These are phyloP conservation scores for Colletotrichum scovillei DNA, from an alignment of 2,329 filamentous ascomycete species.

Conservation along the genomic window DNA sequence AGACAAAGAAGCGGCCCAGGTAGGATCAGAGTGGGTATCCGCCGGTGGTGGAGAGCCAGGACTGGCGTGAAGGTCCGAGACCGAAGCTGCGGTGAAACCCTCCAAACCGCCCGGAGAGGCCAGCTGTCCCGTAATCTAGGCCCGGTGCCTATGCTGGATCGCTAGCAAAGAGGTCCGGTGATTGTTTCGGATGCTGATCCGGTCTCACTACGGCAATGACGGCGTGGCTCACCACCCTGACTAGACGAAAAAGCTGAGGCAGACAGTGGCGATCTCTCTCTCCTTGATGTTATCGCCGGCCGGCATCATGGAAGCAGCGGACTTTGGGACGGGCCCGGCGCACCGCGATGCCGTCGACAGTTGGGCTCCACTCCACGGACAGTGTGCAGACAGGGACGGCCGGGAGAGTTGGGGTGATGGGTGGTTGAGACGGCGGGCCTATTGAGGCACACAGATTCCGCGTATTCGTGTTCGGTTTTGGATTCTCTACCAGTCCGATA, in stretches of 20 bases:
- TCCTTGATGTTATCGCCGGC: conserved; percentile 12
- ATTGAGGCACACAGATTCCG: neutral
- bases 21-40: neutral
- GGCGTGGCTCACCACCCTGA: neutral
- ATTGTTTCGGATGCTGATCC: neutral
- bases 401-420: conserved; percentile 8
- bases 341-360: neutral
- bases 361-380: conserved; percentile 7
- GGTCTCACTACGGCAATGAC: neutral
- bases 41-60: conserved; percentile 13
- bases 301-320: conserved; percentile 25
- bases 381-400: neutral
- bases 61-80: conserved; percentile 15
- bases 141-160: neutral
- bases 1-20: neutral
- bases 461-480: conserved; percentile 27
- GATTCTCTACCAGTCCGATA: conserved; percentile 1
- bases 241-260: conserved; percentile 6
- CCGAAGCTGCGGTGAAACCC: conserved; percentile 10
- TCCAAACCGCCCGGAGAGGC: neutral
- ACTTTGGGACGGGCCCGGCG: conserved; percentile 17
- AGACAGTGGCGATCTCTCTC: conserved; percentile 7
- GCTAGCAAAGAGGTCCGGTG: neutral
- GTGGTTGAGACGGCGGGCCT: neutral
- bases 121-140: neutral